These are phyloP conservation scores for Fusarium tjaetaba DNA, from an alignment of 2,329 filamentous ascomycete genomes.

Conservation along the genomic window DNA sequence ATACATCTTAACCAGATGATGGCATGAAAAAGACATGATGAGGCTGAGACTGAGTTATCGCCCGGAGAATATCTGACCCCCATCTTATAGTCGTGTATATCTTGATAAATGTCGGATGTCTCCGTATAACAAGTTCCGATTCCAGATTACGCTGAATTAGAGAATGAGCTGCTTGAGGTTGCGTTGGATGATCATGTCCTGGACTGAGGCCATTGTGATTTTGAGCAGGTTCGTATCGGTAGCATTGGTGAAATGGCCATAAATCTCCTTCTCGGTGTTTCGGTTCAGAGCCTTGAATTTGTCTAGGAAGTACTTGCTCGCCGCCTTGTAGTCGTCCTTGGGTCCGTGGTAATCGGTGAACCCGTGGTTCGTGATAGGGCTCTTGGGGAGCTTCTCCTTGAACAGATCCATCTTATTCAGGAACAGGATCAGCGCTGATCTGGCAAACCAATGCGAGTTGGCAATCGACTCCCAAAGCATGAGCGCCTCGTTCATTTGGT, in stretches of 20 bases:
- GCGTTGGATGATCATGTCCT: constrained; percentile 88
- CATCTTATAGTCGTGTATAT: constrained; percentile 3
- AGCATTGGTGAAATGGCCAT: constrained; percentile 70
- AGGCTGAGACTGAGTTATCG: neutral
- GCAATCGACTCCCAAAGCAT: constrained; percentile 89
- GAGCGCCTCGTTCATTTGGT: constrained; percentile 90
- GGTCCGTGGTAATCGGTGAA: constrained; percentile 84
- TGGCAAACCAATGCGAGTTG: constrained; percentile 87
- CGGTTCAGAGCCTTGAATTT: constrained; percentile 82
- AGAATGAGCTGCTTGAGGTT: constrained; percentile 80
- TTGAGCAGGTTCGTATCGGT: constrained; percentile 80
- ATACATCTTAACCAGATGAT: neutral
- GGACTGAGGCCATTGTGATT: constrained; percentile 86
- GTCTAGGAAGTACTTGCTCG: constrained; percentile 83
- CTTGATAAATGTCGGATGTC: neutral
- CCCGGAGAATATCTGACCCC: neutral
- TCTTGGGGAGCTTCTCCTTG: constrained; percentile 76
- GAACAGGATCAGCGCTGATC: constrained; percentile 84
- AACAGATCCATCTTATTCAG: constrained; percentile 91
- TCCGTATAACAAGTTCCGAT: neutral
- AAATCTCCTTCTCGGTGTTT: constrained; percentile 71
- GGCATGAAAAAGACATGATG: neutral
- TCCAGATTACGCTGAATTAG: constrained; percentile 31
- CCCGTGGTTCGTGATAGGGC: constrained; percentile 76
- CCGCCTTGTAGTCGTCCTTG: constrained; percentile 75